Evolutionary conservation across 805 yeast genomes (phyloP).

Genomic region (Cyberlindnera mrakii): DNA sequence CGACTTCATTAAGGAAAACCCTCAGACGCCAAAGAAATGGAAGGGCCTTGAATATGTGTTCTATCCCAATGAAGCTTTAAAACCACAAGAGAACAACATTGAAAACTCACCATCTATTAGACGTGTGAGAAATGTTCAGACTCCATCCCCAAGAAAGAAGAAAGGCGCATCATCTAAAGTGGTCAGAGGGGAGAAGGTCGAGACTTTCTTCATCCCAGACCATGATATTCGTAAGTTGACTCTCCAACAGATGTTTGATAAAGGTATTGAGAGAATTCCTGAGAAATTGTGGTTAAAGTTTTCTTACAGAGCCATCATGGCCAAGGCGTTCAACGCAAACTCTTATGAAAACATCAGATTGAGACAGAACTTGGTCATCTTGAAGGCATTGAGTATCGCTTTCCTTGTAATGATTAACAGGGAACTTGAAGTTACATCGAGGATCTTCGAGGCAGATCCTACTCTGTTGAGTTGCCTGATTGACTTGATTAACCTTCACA

Average conservation of each 20-base stretch:
- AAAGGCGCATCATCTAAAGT: slow-evolving; percentile 8
- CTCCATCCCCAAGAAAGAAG: slow-evolving; percentile 18
- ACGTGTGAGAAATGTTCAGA: slow-evolving; percentile 8
- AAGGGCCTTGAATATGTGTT: slow-evolving; percentile 47
- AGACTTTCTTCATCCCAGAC: slow-evolving; percentile 44
- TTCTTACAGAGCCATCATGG: slow-evolving; percentile 52
- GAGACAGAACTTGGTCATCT: slow-evolving; percentile 52
- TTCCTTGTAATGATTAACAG: slow-evolving; percentile 51
- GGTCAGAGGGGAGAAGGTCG: slow-evolving; percentile 35
- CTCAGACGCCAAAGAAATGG: slow-evolving; percentile 51
- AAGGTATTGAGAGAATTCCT: slow-evolving; percentile 53
- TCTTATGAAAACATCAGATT: slow-evolving; percentile 46
- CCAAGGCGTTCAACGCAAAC: slow-evolving; percentile 64
- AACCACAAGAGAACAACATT: not conserved
- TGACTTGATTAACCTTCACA: slow-evolving; percentile 67
- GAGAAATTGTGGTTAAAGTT: slow-evolving; percentile 58
- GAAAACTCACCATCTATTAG: slow-evolving; percentile 14
- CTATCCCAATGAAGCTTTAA: slow-evolving; percentile 23
- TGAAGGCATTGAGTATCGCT: slow-evolving; percentile 64
- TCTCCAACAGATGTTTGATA: slow-evolving; percentile 58
- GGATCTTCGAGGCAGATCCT: slow-evolving; percentile 68
- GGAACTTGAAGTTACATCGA: slow-evolving; percentile 54
- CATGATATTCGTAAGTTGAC: slow-evolving; percentile 50
- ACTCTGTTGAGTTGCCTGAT: slow-evolving; percentile 62
- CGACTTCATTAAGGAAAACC: slow-evolving; percentile 39